Evolutionary conservation across 164 flowering plant genomes (phyloP).

Genomic region (Euptelea pleiosperma): DNA sequence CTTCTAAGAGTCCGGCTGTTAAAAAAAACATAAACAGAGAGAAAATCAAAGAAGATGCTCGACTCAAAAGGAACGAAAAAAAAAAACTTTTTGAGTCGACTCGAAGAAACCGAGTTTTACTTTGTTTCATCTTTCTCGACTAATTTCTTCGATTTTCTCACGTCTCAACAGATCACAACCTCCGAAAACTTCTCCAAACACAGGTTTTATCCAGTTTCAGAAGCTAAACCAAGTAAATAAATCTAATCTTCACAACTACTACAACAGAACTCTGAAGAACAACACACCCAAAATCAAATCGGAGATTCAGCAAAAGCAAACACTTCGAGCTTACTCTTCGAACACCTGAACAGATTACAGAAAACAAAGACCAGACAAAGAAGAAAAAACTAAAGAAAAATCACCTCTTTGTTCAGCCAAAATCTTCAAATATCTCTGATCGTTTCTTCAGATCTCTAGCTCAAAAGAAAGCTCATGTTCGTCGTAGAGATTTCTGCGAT

Average conservation of each 20-base stretch:
- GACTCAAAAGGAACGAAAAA: not conserved
- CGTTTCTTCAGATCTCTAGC: conserved; percentile 11
- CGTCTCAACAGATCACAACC: not conserved
- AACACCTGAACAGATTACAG: conserved; percentile 1
- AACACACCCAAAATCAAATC: no score
- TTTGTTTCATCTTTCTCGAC: no score
- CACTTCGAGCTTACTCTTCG: no score
- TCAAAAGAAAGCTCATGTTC: not conserved
- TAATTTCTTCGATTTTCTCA: no score
- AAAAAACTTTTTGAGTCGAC: not conserved
- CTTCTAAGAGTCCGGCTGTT: no score
- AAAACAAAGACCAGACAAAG: not conserved
- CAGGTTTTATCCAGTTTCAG: no score
- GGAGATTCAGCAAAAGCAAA: not conserved
- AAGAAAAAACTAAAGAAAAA: not conserved
- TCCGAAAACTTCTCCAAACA: not conserved
- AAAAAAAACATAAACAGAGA: no score
- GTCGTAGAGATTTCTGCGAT: not conserved
- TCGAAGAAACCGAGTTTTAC: not conserved
- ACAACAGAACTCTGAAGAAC: no score
- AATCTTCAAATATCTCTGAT: not conserved
- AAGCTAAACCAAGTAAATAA: not conserved
- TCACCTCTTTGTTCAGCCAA: conserved; percentile 9
- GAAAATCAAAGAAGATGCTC: not conserved
- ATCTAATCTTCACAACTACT: not conserved